Evolutionary conservation across 805 yeast genomes (phyloP).

Genomic region (Millerozyma miso): DNA sequence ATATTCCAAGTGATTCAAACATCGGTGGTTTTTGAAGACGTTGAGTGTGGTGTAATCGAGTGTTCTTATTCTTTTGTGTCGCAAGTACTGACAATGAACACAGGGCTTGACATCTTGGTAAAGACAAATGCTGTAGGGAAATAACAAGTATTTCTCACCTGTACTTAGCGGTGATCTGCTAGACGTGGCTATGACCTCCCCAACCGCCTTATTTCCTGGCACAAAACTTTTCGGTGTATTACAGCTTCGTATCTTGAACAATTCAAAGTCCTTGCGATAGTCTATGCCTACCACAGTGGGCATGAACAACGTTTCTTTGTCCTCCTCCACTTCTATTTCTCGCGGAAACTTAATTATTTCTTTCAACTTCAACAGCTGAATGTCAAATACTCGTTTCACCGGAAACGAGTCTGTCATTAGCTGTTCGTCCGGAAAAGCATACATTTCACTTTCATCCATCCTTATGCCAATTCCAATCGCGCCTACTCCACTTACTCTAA

Average conservation of each 20-base stretch:
- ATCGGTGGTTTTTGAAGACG: conserved; percentile 15
- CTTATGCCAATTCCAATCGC: not conserved
- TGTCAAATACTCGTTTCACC: conserved; percentile 23
- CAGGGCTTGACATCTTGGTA: conserved; percentile 13
- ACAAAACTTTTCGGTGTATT: conserved; percentile 15
- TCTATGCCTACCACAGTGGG: conserved; percentile 27
- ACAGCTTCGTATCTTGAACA: conserved; percentile 6
- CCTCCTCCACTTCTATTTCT: conserved; percentile 15
- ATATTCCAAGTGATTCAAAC: conserved; percentile 21
- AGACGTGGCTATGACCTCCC: conserved; percentile 16
- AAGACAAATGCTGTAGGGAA: conserved; percentile 32
- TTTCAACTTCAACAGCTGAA: conserved; percentile 11
- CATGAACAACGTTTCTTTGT: conserved; percentile 19
- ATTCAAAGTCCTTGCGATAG: conserved; percentile 22
- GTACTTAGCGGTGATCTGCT: conserved; percentile 5
- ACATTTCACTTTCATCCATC: not conserved
- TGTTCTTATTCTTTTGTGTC: not conserved
- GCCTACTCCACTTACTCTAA: too few relatives aligned
- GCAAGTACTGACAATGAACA: not conserved
- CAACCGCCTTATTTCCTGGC: conserved; percentile 33
- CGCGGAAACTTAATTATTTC: conserved; percentile 23
- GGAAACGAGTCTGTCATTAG: conserved; percentile 14
- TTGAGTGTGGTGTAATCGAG: conserved; percentile 6
- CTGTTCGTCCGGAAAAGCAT: not conserved
- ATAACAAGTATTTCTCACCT: conserved; percentile 23